Conservation (phyloP, 306 rosid genomes). For the Trifolium dubium region DNA sequence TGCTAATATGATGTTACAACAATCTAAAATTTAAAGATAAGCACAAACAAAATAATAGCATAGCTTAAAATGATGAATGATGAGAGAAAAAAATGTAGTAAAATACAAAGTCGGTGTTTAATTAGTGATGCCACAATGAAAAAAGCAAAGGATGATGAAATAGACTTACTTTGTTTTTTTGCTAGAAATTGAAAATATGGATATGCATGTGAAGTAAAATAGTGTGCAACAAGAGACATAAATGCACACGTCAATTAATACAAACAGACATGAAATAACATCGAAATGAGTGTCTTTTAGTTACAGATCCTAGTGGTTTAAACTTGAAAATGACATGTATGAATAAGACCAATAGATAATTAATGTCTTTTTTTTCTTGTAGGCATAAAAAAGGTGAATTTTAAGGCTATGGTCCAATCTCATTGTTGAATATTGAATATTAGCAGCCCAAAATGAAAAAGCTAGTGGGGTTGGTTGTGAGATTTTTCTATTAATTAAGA, state of each 20-base stretch:
- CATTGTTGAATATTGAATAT: not conserved
- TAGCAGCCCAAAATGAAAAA: not conserved
- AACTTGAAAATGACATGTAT: conserved; percentile 48
- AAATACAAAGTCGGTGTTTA: conserved; percentile 45
- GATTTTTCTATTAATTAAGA: no score
- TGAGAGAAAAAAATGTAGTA: conserved; percentile 4
- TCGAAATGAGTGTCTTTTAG: conserved; percentile 46
- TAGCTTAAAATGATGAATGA: conserved; percentile 34
- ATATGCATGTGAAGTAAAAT: conserved; percentile 53
- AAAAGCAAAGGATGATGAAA: conserved; percentile 37
- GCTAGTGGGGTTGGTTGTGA: not conserved
- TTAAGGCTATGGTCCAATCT: not conserved
- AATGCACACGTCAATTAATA: conserved; percentile 46
- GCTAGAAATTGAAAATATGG: conserved; percentile 37
- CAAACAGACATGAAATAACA: conserved; percentile 41
- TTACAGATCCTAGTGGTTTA: conserved; percentile 42
- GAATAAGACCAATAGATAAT: conserved; percentile 18
- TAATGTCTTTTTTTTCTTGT: conserved; percentile 22
- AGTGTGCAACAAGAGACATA: conserved; percentile 33
- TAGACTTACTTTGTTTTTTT: conserved; percentile 38
- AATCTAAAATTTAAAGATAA: conserved; percentile 35
- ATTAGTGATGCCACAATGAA: conserved; percentile 42
- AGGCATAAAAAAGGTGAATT: conserved; percentile 2
- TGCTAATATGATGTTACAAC: conserved; percentile 27
- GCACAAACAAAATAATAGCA: conserved; percentile 11